Percentiles rank a stretch among this genome's conserved stretches.
These are phyloP conservation scores for Clathrospora elynae DNA, from an alignment of 2,329 filamentous ascomycete genomes.

Conservation along the genomic window DNA sequence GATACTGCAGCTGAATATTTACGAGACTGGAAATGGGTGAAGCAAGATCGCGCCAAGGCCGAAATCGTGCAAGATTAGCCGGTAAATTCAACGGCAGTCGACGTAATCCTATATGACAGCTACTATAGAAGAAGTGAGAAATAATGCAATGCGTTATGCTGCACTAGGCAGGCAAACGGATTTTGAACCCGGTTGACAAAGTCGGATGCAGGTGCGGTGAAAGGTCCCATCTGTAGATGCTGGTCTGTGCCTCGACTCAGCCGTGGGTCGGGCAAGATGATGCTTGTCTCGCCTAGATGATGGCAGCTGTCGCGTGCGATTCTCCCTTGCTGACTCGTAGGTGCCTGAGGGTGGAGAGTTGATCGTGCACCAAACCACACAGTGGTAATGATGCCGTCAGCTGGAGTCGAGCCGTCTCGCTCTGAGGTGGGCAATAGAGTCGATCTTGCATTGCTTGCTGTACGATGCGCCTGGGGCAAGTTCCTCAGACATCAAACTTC, in stretches of 20 bases:
- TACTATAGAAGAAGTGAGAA: too few relatives aligned
- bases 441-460: neutral
- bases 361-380: too few relatives aligned
- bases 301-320: conserved; percentile 6
- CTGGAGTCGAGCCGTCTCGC: conserved; percentile 1
- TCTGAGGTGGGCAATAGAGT: neutral
- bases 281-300: conserved; percentile 13
- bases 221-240: neutral
- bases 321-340: conserved; percentile 4
- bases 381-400: neutral
- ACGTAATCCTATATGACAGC: too few relatives aligned
- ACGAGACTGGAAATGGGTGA: too few relatives aligned
- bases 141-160: too few relatives aligned
- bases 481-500: conserved; percentile 44
- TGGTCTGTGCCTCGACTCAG: conserved; percentile 20
- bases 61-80: too few relatives aligned
- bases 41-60: too few relatives aligned
- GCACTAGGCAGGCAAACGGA: too few relatives aligned
- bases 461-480: neutral
- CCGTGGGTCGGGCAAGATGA: conserved; percentile 10
- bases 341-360: too few relatives aligned
- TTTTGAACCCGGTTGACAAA: neutral
- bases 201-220: neutral
- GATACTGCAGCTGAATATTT: too few relatives aligned
- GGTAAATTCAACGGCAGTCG: too few relatives aligned